Conservation (phyloP, 148 eudicot genomes). For the Rhododendron simsii region DNA sequence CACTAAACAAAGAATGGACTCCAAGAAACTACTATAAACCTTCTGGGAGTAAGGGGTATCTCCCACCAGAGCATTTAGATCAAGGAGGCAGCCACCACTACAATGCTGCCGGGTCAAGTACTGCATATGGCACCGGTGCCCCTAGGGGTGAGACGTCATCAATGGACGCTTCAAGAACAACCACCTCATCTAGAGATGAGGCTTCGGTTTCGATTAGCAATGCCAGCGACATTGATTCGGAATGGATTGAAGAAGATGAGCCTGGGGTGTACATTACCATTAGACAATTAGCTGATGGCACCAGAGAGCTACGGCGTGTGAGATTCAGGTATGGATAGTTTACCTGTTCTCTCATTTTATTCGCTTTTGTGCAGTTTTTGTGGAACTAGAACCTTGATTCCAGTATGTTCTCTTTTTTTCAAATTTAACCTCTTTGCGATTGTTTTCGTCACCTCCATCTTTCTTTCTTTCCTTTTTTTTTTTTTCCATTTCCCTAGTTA, state of each 20-base stretch:
- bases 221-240: constrained; percentile 86
- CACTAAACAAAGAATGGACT: constrained; percentile 75
- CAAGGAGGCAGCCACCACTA: constrained; percentile 36
- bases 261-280: constrained; percentile 91
- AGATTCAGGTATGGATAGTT: constrained; percentile 73
- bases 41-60: constrained; percentile 43
- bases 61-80: constrained; percentile 51
- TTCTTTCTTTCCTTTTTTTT: not conserved
- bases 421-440: not conserved
- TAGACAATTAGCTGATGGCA: constrained; percentile 83
- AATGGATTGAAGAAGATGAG: constrained; percentile 96
- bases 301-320: constrained; percentile 85
- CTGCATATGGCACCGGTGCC: constrained; percentile 30
- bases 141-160: constrained; percentile 49
- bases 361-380: not conserved
- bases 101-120: constrained; percentile 40
- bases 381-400: not conserved
- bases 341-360: not conserved
- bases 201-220: constrained; percentile 84
- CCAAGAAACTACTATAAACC: constrained; percentile 71
- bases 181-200: constrained; percentile 82
- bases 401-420: not conserved
- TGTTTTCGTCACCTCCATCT: not conserved
- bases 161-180: constrained; percentile 82
- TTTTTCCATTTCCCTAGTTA: not conserved